phyloP scores from a whole-genome alignment of 148 eudicot species.

The Polygonum maritimum region DNA sequence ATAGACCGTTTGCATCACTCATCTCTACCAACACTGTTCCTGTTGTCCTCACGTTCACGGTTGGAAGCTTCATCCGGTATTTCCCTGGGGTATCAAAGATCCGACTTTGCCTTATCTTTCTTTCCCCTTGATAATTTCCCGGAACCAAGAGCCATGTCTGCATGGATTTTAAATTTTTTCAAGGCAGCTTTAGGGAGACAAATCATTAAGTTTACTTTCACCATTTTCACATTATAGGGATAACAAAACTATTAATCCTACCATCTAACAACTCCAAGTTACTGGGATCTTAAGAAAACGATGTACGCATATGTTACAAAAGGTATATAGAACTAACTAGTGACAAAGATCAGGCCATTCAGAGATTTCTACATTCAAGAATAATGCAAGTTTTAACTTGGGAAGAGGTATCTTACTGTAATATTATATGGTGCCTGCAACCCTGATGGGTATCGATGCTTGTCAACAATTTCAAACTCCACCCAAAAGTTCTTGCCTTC shows the following conservation, averaged over 20 bases:
- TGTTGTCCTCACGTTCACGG: slow-evolving; percentile 79
- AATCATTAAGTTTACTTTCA: neutral
- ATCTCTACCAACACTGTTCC: slow-evolving; percentile 89
- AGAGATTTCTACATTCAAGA: neutral
- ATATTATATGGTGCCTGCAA: slow-evolving; percentile 92
- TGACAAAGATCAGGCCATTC: neutral
- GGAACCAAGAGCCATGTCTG: slow-evolving; percentile 81
- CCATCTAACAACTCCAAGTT: neutral
- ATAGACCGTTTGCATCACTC: slow-evolving; percentile 66
- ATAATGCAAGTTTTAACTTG: neutral
- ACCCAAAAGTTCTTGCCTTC: slow-evolving; percentile 94
- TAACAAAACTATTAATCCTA: neutral
- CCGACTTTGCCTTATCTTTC: slow-evolving; percentile 68
- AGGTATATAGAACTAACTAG: neutral
- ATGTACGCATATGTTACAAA: neutral
- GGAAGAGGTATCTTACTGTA: slow-evolving; percentile 44
- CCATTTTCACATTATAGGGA: neutral
- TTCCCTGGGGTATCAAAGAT: slow-evolving; percentile 52
- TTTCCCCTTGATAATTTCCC: slow-evolving; percentile 92
- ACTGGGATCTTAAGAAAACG: neutral
- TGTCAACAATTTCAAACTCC: slow-evolving; percentile 82
- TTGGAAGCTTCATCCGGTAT: slow-evolving; percentile 76
- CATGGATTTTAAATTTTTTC: slow-evolving; percentile 5
- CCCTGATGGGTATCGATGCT: slow-evolving; percentile 75
- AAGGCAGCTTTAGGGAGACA: neutral